Base-by-base conservation (phyloP, 805 yeast genomes). In the Blastobotrys americana region DNA sequence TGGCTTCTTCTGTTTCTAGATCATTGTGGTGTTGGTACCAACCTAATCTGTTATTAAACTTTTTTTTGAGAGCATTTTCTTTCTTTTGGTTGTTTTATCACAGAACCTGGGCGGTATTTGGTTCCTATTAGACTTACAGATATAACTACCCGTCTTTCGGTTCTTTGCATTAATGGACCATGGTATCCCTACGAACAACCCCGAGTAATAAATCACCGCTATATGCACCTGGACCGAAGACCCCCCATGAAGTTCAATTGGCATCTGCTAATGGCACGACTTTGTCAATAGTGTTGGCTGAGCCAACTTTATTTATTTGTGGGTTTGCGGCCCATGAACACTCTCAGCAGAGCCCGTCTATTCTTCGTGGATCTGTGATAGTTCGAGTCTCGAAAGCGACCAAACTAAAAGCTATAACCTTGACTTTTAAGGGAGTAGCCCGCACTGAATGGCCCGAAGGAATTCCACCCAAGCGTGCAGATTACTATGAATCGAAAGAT, bases 391-490 rank as follows among this genome's bases (percentile, higher is more conserved):
- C 78, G 43, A 87, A 86, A 55, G 81, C 90, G 0, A 72, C 82
- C 28, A 83, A 78, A 59, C 68, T 88, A 54, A 85, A 83, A 63
- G 64, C 75, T 31, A 74, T 89, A 18, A 64, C 70, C 6, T 66
- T 89, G 43, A 67, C 71, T 1, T 77, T 89, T 54, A 73, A 73
- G 50, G 96, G 96, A 2, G 58, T 63, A 1, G 74, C 84, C 36
- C 71, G 82, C 53, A 88, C 96, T 0, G 95, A 85, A 50, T 88
- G 96, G 96, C 96, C 96, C 8, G 95, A 93, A 58, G 98, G 98
- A 2, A 89, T 90, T 16, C 97, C 97, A 0, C 96, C 97, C 0
- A 85, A 83, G 59, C 79, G 80, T 52, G 69, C 70, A 15, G 83
- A 79, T 10, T 80, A 76, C 48, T 61, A 64, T 27, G 98, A 93